Evolutionary conservation across 169 alveolate genomes (phyloP), one percentile per base, ranked within the genome.

Genomic region (Plasmodium ovale): DNA sequence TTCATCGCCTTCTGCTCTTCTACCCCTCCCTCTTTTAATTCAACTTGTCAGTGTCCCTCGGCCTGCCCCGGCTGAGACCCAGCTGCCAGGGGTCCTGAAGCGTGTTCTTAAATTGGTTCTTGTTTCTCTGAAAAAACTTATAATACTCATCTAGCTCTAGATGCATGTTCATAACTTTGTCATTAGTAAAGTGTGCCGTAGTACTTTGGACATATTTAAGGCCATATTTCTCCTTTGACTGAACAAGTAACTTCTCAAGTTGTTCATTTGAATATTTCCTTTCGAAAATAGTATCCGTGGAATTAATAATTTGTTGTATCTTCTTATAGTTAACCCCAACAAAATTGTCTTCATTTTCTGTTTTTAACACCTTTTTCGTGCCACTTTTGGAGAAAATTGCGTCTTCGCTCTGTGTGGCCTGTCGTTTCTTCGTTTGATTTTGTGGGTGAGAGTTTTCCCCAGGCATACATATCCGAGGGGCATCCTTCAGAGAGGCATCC

Each of bases 41-140:
- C 9, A 53, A 31, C 9, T 33, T 72, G 25, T 72, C 56, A 19
- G 29, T 39, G 10, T 59, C 31, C 10, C 2, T 12, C 16, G 62
- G 39, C 31, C 25, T 68, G 21, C 16, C 33, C 16, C 31, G 6
- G 12, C 35, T 71, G 23, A 72, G 51, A 1, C 87, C 87, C 21
- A 72, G 35, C 53, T 72, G 71, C 87, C 72, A 72, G 1, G 87
- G 70, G 2, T 72, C 87, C 10, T n/a, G 60, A 3, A 72, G 19
- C 31, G 87, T 72, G 7, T 53, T 72, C 19, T 54, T 31, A n/a
- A 72, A 72, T 72, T 72, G 59, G 23, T 21, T 72, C 33, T 72
- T 72, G 1, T 47, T 21, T 25, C 25, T 53, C 7, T n/a, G 27
- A n/a, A 72, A n/a, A 25, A 42, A 72, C 16, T 72, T 59, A 14